phyloP scores from a whole-genome alignment of 306 rosid genomes.

The Quercus berberidifolia region DNA sequence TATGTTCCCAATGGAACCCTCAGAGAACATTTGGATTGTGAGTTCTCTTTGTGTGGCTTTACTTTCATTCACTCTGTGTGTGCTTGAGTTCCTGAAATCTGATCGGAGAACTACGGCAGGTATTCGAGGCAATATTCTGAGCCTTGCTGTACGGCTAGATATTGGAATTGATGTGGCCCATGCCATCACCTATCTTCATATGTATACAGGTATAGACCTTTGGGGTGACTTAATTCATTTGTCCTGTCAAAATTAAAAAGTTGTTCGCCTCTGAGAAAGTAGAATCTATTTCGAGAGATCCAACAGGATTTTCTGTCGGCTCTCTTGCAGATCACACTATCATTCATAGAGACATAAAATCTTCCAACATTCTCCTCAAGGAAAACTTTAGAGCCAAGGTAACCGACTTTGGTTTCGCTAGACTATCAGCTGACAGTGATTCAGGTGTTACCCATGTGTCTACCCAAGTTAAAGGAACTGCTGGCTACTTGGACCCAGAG shows the following conservation, averaged over 20 bases:
- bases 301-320: too few species aligned
- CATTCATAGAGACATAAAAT: too few species aligned
- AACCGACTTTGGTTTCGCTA: slow-evolving; percentile 94
- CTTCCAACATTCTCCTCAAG: too few species aligned
- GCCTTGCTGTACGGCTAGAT: slow-evolving; percentile 71
- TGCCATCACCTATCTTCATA: too few species aligned
- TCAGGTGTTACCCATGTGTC: slow-evolving; percentile 88
- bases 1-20: slow-evolving; percentile 89
- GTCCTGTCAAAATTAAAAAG: background rate
- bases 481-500: slow-evolving; percentile 74
- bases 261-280: background rate
- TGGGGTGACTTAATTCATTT: slow-evolving; percentile 8
- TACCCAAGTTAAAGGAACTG: slow-evolving; percentile 95
- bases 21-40: slow-evolving; percentile 89
- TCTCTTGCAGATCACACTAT: too few species aligned
- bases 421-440: slow-evolving; percentile 76
- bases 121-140: slow-evolving; percentile 53
- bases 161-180: slow-evolving; percentile 64
- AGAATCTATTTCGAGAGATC: slow-evolving; percentile 23
- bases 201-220: slow-evolving; percentile 41
- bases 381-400: too few species aligned
- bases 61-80: background rate
- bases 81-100: slow-evolving; percentile 18
- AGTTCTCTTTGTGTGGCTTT: slow-evolving; percentile 30
- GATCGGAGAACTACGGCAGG: slow-evolving; percentile 45